phyloP scores from a whole-genome alignment of 345 rosid species.

The Salix purpurea region DNA sequence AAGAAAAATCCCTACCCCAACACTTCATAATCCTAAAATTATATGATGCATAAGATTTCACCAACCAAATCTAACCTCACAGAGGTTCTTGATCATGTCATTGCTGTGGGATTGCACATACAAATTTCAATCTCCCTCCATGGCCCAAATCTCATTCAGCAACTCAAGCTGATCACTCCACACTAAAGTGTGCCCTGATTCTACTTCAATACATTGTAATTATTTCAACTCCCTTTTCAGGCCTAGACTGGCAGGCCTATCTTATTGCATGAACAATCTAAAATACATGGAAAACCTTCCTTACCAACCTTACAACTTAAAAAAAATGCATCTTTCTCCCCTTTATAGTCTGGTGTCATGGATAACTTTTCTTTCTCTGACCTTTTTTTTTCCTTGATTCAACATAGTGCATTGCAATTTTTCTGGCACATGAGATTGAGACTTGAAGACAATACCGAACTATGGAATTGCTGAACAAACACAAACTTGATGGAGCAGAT shows the following conservation, averaged over 20 bases:
- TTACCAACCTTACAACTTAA: not conserved
- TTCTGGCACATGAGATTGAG: not conserved
- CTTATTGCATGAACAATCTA: not conserved
- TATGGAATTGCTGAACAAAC: not conserved
- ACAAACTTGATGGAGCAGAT: not conserved
- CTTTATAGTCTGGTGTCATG: not conserved
- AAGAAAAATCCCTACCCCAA: not conserved
- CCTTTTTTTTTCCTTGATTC: not conserved
- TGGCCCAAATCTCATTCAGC: not conserved
- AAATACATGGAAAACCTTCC: not conserved
- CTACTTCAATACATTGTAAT: not conserved
- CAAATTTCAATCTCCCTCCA: not conserved
- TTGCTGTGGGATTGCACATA: not conserved
- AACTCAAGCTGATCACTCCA: not conserved
- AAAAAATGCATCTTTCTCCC: not conserved
- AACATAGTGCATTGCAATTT: not conserved
- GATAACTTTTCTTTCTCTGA: not conserved
- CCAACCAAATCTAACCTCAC: not conserved
- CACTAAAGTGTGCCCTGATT: not conserved
- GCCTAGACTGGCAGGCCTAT: not conserved
- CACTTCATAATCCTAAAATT: not conserved
- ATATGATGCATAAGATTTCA: not conserved
- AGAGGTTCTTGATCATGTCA: not conserved
- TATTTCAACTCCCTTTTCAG: not conserved
- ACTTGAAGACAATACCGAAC: not conserved